Conservation (phyloP, 2,329 filamentous ascomycete species). For the Diplodia seriata region DNA sequence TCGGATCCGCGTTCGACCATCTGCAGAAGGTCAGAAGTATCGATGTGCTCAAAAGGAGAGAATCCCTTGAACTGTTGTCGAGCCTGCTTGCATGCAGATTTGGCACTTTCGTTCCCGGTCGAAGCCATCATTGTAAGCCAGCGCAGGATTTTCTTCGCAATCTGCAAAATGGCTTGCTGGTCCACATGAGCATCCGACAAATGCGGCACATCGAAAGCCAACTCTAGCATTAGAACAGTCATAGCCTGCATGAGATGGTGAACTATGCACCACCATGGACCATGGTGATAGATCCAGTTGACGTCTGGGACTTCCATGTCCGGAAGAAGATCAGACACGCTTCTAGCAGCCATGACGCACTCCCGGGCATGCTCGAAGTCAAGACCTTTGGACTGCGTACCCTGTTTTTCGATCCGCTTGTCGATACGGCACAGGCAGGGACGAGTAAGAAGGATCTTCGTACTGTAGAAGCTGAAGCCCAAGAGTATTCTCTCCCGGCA, state of each 20-base stretch:
- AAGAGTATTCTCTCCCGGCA: constrained; percentile 44
- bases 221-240: constrained; percentile 47
- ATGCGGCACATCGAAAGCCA: constrained; percentile 42
- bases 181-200: constrained; percentile 38
- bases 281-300: constrained; percentile 41
- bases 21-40: constrained; percentile 17
- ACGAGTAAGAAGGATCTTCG: constrained; percentile 47
- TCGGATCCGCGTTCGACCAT: constrained; percentile 21
- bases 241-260: constrained; percentile 51
- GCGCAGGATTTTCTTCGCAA: constrained; percentile 43
- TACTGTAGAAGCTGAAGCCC: constrained; percentile 44
- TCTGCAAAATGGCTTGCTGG: constrained; percentile 35
- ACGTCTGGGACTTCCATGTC: constrained; percentile 38
- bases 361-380: constrained; percentile 42
- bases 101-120: constrained; percentile 31
- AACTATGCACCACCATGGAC: constrained; percentile 52
- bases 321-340: constrained; percentile 45
- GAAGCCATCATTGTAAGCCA: constrained; percentile 45
- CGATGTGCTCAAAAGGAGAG: constrained; percentile 9
- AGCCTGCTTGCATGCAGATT: constrained; percentile 20
- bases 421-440: constrained; percentile 50
- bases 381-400: constrained; percentile 41
- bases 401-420: constrained; percentile 42
- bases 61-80: constrained; percentile 19
- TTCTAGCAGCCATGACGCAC: constrained; percentile 46